Percentiles rank a stretch among this genome's conserved stretches.
phyloP scores from a whole-genome alignment of 148 eudicot genomes.

The Diospyros lotus region DNA sequence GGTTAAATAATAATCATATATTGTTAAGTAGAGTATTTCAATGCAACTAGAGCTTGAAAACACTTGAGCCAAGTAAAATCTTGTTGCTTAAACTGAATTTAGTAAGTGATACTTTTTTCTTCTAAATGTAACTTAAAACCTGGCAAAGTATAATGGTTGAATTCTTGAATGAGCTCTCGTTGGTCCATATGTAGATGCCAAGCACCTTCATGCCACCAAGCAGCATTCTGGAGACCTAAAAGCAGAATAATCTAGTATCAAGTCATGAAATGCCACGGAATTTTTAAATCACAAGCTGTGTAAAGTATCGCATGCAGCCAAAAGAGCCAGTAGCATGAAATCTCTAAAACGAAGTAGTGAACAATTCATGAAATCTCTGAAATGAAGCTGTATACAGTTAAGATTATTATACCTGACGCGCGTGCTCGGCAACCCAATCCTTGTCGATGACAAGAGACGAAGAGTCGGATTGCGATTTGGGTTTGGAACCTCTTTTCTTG shows the following conservation, averaged over 20 bases:
- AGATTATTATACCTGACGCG: slow-evolving; percentile 64
- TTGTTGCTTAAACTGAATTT: neutral
- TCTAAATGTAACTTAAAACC: slow-evolving; percentile 31
- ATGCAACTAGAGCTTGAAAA: no score
- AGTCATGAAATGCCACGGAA: neutral
- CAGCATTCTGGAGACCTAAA: slow-evolving; percentile 87
- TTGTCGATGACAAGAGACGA: slow-evolving; percentile 52
- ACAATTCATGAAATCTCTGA: no score
- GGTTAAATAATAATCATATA: neutral
- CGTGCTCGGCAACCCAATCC: slow-evolving; percentile 93
- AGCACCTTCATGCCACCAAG: slow-evolving; percentile 85
- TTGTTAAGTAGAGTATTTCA: no score
- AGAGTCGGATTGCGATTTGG: slow-evolving; percentile 44
- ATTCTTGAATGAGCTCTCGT: slow-evolving; percentile 70
- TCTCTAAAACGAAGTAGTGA: neutral
- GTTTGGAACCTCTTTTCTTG: slow-evolving; percentile 56
- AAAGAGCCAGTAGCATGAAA: no score
- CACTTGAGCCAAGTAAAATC: neutral
- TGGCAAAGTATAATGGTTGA: slow-evolving; percentile 74
- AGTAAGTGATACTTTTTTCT: no score
- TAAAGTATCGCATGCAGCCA: neutral
- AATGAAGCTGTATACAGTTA: neutral
- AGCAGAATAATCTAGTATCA: neutral
- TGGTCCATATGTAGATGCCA: slow-evolving; percentile 81
- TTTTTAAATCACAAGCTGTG: neutral